Conservation (phyloP, 768 basidiomycete genomes). For the Tephrocybe sp. region DNA sequence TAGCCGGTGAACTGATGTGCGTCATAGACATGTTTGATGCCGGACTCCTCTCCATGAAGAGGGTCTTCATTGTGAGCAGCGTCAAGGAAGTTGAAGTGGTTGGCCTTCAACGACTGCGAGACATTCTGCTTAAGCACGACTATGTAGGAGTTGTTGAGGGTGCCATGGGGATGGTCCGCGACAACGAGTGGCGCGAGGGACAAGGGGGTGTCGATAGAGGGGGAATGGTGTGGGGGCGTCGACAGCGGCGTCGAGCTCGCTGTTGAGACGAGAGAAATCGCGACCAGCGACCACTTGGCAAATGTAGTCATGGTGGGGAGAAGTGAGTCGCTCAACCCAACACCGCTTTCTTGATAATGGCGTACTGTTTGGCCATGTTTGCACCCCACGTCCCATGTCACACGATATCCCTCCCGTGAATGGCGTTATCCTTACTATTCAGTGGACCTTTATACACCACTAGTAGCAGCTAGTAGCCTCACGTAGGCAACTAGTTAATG, state of each 20-base stretch:
- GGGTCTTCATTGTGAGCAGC: slow-evolving; percentile 55
- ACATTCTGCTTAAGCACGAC: slow-evolving; percentile 80
- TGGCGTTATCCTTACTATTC: too few relatives aligned
- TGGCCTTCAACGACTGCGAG: slow-evolving; percentile 53
- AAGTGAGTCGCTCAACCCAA: slow-evolving; percentile 19
- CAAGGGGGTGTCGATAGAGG: slow-evolving; percentile 40
- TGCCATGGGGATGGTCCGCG: slow-evolving; percentile 62
- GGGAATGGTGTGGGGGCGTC: slow-evolving; percentile 34
- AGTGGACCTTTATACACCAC: too few relatives aligned
- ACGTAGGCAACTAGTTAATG: too few relatives aligned
- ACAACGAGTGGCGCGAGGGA: slow-evolving; percentile 59
- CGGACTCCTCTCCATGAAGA: slow-evolving; percentile 46
- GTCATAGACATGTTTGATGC: slow-evolving; percentile 75
- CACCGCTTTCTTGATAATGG: slow-evolving; percentile 21
- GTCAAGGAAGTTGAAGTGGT: slow-evolving; percentile 79
- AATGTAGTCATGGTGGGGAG: slow-evolving; percentile 43
- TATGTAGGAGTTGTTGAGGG: slow-evolving; percentile 91
- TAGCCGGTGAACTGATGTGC: slow-evolving; percentile 68
- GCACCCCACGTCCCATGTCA: slow-evolving; percentile 17
- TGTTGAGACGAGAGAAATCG: slow-evolving; percentile 35
- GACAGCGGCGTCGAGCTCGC: slow-evolving; percentile 48
- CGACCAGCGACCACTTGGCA: slow-evolving; percentile 40
- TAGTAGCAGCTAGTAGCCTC: too few relatives aligned
- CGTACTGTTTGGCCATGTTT: slow-evolving; percentile 32
- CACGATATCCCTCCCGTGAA: background rate